These are phyloP conservation scores for Paraconiothyrium brasiliense DNA, from an alignment of 2,329 filamentous ascomycete genomes.

Conservation along the genomic window DNA sequence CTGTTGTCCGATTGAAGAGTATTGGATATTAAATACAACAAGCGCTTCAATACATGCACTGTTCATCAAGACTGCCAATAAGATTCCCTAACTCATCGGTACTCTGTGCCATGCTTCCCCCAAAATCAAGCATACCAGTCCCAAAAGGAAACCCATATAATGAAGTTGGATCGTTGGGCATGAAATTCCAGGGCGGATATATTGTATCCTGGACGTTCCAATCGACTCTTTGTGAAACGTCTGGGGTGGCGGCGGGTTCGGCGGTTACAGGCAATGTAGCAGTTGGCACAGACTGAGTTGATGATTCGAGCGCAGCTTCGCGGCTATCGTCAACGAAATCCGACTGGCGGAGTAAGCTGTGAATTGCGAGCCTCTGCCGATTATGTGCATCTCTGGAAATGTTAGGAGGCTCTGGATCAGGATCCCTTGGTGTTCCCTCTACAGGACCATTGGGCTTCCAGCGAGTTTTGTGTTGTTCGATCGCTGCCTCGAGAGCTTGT, in stretches of 20 bases:
- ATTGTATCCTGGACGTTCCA: conserved; percentile 7
- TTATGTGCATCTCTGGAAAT: conserved; percentile 2
- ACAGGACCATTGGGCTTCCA: not conserved
- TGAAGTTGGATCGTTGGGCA: conserved; percentile 1
- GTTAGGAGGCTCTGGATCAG: not conserved
- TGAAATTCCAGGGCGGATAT: conserved; percentile 6
- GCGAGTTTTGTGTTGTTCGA: conserved; percentile 3
- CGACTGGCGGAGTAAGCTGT: conserved; percentile 6
- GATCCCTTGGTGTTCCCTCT: not conserved
- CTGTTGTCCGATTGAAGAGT: not conserved
- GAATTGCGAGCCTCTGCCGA: conserved; percentile 2
- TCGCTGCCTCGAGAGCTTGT: not conserved
- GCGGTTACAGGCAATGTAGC: not conserved
- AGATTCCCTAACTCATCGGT: not conserved
- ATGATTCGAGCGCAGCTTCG: conserved; percentile 6
- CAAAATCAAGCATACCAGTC: conserved; percentile 1
- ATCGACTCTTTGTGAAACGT: not conserved
- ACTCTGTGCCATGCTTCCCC: not conserved
- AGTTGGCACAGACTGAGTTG: not conserved
- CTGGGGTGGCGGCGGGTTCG: not conserved
- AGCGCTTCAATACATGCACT: conserved; percentile 4
- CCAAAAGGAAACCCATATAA: conserved; percentile 4
- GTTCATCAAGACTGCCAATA: not conserved
- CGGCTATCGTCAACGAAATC: conserved; percentile 8
- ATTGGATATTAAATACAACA: not conserved